phyloP scores from a whole-genome alignment of 2,329 filamentous ascomycete species.

The Alternaria tenuissima region DNA sequence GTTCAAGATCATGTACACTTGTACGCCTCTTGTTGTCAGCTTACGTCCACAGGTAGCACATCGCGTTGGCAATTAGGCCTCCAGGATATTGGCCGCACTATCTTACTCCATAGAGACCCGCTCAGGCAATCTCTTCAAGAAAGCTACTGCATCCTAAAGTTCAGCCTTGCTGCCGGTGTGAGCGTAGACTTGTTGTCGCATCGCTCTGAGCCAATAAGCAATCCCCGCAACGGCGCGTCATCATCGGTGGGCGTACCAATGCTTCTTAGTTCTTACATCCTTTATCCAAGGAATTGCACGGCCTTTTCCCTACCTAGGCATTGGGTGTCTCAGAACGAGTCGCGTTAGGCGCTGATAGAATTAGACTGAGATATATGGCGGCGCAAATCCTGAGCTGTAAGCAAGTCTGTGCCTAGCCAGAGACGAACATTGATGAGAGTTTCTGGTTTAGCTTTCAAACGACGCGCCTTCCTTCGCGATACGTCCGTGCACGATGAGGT shows the following conservation, averaged over 20 bases:
- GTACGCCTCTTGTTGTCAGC: not conserved
- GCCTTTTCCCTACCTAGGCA: not conserved
- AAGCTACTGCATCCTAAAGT: not conserved
- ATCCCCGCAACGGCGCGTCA: not conserved
- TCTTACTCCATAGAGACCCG: not conserved
- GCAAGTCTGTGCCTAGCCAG: not conserved
- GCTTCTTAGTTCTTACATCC: not conserved
- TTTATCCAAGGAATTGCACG: not conserved
- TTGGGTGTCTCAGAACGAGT: not conserved
- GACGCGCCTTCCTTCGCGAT: not conserved
- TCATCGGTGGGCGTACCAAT: not conserved
- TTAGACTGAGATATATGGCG: not conserved
- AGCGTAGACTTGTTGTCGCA: not conserved
- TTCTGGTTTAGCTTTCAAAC: not conserved
- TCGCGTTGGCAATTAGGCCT: slow-evolving; percentile 1
- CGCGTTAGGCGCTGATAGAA: not conserved
- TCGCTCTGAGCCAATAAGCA: not conserved
- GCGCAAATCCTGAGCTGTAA: not conserved
- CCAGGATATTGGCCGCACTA: not conserved
- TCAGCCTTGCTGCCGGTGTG: not conserved
- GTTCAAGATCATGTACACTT: not conserved
- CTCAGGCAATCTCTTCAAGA: not conserved
- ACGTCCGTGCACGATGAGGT: not conserved
- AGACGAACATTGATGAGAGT: not conserved
- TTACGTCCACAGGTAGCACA: not conserved